phyloP scores from a whole-genome alignment of 495 filamentous ascomycete species.

The Penicillium cinerascens region DNA sequence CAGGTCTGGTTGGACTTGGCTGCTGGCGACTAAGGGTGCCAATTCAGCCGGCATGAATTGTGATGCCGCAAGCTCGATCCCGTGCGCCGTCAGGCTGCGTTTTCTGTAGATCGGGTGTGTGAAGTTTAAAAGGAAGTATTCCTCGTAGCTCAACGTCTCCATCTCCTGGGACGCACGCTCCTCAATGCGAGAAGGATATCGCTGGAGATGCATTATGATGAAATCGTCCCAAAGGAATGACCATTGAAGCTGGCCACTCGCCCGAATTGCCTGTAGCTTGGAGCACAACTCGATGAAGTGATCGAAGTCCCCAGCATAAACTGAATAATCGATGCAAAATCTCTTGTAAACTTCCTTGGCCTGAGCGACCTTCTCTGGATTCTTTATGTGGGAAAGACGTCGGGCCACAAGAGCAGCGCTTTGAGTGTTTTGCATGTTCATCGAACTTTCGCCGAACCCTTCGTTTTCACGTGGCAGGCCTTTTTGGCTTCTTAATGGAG shows the following conservation, averaged over 20 bases:
- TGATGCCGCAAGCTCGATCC: slow-evolving; percentile 29
- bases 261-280: slow-evolving; percentile 48
- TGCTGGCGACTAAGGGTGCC: background rate
- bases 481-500: slow-evolving; percentile 18
- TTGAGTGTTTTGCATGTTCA: background rate
- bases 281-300: slow-evolving; percentile 55
- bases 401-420: slow-evolving; percentile 19
- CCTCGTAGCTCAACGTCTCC: slow-evolving; percentile 29
- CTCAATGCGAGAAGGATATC: slow-evolving; percentile 36
- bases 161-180: slow-evolving; percentile 14
- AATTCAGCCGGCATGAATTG: slow-evolving; percentile 12
- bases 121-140: slow-evolving; percentile 29
- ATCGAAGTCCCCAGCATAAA: slow-evolving; percentile 48
- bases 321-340: slow-evolving; percentile 56
- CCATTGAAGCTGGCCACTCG: slow-evolving; percentile 36
- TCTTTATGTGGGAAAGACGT: slow-evolving; percentile 24
- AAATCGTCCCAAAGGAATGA: slow-evolving; percentile 67
- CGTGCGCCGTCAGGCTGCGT: slow-evolving; percentile 30
- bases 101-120: slow-evolving; percentile 33
- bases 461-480: background rate
- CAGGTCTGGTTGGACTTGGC: background rate
- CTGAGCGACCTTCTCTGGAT: slow-evolving; percentile 16
- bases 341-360: slow-evolving; percentile 39
- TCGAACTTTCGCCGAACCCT: background rate
- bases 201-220: slow-evolving; percentile 46